Conservation (phyloP, 257 asterid species). For the Primulina tabacum region DNA sequence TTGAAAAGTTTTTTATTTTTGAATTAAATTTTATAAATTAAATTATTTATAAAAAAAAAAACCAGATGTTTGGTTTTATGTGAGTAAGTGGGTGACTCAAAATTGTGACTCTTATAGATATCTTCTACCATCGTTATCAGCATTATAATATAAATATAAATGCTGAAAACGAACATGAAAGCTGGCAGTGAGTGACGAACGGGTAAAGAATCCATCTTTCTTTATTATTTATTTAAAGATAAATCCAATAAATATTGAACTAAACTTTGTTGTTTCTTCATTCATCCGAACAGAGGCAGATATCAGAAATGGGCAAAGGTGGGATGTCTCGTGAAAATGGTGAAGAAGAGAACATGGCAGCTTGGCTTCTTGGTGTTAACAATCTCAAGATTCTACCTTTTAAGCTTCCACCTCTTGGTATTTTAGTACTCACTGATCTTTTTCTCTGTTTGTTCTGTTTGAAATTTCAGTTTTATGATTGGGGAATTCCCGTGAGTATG, state of each 20-base stretch:
- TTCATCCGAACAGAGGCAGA: background rate
- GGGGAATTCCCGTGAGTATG: background rate
- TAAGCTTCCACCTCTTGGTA: slow-evolving; percentile 80
- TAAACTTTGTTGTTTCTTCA: too few relatives aligned
- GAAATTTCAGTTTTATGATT: background rate
- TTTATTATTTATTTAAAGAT: background rate
- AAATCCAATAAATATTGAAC: too few relatives aligned
- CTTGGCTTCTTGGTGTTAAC: slow-evolving; percentile 88
- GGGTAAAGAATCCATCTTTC: background rate
- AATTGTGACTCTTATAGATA: too few relatives aligned
- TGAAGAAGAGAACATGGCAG: slow-evolving; percentile 80
- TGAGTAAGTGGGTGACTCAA: too few relatives aligned
- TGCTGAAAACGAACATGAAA: background rate
- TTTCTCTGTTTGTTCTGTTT: background rate
- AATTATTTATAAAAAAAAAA: too few relatives aligned
- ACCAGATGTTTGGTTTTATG: too few relatives aligned
- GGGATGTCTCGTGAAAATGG: slow-evolving; percentile 43
- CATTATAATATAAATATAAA: too few relatives aligned
- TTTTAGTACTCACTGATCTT: background rate
- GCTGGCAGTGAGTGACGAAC: background rate
- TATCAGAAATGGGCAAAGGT: slow-evolving; percentile 62
- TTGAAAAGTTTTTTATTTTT: too few relatives aligned
- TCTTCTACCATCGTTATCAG: too few relatives aligned
- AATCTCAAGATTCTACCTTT: slow-evolving; percentile 82
- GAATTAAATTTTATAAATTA: too few relatives aligned